Percentiles rank a stretch among this genome's conserved stretches.
These are phyloP conservation scores for Brettanomyces naardenensis DNA, from an alignment of 805 yeast species.

Conservation along the genomic window DNA sequence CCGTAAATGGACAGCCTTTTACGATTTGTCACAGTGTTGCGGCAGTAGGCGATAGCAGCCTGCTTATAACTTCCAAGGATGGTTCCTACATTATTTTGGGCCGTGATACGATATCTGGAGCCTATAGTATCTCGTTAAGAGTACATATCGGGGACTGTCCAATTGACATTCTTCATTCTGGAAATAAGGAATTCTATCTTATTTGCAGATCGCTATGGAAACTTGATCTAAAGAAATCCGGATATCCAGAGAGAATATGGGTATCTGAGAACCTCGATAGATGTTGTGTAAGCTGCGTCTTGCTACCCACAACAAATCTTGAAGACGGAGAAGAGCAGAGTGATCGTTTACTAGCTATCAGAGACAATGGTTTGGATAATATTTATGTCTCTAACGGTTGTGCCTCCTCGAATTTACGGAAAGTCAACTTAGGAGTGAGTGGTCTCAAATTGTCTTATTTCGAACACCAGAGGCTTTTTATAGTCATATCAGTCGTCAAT, in stretches of 20 bases:
- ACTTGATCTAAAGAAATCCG: constrained; percentile 15
- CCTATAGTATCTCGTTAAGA: not conserved
- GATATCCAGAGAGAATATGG: constrained; percentile 20
- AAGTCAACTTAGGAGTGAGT: constrained; percentile 17
- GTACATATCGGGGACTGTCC: constrained; percentile 15
- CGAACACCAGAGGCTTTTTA: constrained; percentile 14
- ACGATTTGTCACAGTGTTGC: constrained; percentile 8
- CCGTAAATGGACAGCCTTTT: not conserved
- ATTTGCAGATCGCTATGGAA: constrained; percentile 21
- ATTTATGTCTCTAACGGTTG: constrained; percentile 10
- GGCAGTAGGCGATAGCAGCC: constrained; percentile 1
- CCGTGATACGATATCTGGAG: not conserved
- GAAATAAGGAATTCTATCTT: constrained; percentile 9
- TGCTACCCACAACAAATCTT: constrained; percentile 4
- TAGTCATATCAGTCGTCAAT: constrained; percentile 11
- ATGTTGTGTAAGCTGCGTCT: constrained; percentile 10
- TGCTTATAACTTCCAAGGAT: constrained; percentile 17
- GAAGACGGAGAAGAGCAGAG: not conserved
- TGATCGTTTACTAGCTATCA: constrained; percentile 18
- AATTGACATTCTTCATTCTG: constrained; percentile 10
- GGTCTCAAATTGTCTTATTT: constrained; percentile 23
- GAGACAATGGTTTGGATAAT: constrained; percentile 28
- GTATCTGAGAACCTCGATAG: constrained; percentile 19
- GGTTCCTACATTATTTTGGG: constrained; percentile 12
- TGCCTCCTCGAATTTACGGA: constrained; percentile 14